Evolutionary conservation across 2,329 filamentous ascomycete genomes (phyloP), one percentile per base, ranked within the genome.

Genomic region (Colletotrichum gigasporum): DNA sequence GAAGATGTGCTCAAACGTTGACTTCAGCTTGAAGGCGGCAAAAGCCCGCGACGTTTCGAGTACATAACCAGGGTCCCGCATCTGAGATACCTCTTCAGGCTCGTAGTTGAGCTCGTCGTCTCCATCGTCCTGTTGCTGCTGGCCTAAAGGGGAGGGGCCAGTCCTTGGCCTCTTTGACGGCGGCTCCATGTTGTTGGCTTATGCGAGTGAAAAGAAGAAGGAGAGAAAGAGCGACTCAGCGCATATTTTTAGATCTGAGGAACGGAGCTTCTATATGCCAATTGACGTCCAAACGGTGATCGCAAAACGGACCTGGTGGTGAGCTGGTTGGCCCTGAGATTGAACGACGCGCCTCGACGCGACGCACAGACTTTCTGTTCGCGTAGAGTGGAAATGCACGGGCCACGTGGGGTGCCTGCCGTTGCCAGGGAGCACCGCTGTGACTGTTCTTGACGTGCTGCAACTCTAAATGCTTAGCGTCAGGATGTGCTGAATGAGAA

Each of bases 1-100:
- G 74, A 97, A 97, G 58, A 98, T 97, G 59, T 87, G 82, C 73
- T 97, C 94, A 74, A 97, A 96, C 5, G 89, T 89, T n/a, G 88
- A 90, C 75, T 96, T 95, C 39, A 97, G 85, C 63, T 88, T 89
- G 67, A 84, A 80, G 66, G 92, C 89, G 61, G 93, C 91, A 57
- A 85, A 83, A 51, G 87, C 85, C 68, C 91, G 86, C 48, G 86
- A 88, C 65, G 85, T 80, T 45, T 88, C 82, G 14, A 93, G 79
- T 58, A 88, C 83, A 65, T 84, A 82, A 53, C 84, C 80, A 14
- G 85, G 82, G 63, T 89, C 83, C 30, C 83, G 81, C 42, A 78
- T 77, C 22, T 78, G 74, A 45, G 80, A 78, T 59, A 85, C 78
- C 63, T 84, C 81, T 18, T 81, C 80, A 6, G 83, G 79, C 24